Evolutionary conservation across 2,329 filamentous ascomycete genomes (phyloP).

Genomic region (Fusarium verticillioides): DNA sequence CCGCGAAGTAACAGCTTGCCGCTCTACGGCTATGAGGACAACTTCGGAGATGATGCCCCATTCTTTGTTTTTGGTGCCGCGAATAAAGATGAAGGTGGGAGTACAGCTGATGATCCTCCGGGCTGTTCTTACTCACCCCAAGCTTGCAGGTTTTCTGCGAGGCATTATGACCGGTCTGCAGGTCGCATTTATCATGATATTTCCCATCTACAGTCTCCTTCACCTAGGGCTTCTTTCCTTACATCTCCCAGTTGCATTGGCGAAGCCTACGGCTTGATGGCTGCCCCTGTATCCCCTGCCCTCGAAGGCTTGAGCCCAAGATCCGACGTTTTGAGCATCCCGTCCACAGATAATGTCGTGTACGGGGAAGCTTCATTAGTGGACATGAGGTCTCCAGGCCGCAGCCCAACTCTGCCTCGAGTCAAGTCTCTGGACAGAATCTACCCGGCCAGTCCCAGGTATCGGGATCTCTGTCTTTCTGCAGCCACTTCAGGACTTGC

Average conservation of each 20-base stretch:
- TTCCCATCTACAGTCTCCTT: constrained; percentile 36
- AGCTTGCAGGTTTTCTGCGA: constrained; percentile 45
- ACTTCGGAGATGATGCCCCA: constrained; percentile 56
- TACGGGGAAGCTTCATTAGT: constrained; percentile 55
- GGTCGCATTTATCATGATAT: constrained; percentile 39
- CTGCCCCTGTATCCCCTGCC: constrained; percentile 30
- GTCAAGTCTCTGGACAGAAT: constrained; percentile 54
- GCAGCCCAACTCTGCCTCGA: constrained; percentile 43
- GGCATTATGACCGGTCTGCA: constrained; percentile 43
- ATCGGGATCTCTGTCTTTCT: constrained; percentile 47
- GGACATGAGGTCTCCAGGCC: constrained; percentile 48
- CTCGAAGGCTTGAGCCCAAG: constrained; percentile 46
- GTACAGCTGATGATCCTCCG: constrained; percentile 20
- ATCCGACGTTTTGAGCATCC: constrained; percentile 50
- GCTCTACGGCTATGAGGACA: constrained; percentile 57
- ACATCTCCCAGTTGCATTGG: constrained; percentile 50
- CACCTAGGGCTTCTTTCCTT: constrained; percentile 25
- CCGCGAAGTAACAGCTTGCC: constrained; percentile 63
- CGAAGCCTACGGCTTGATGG: constrained; percentile 45
- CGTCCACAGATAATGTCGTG: constrained; percentile 51
- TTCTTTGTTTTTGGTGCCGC: constrained; percentile 61
- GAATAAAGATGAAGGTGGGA: constrained; percentile 40
- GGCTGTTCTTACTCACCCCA: constrained; percentile 28
- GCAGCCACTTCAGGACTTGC: constrained; percentile 34
- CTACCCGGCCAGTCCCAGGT: constrained; percentile 46